These are phyloP conservation scores for Cytospora leucostoma DNA, from an alignment of 2,329 filamentous ascomycete species.

Conservation along the genomic window DNA sequence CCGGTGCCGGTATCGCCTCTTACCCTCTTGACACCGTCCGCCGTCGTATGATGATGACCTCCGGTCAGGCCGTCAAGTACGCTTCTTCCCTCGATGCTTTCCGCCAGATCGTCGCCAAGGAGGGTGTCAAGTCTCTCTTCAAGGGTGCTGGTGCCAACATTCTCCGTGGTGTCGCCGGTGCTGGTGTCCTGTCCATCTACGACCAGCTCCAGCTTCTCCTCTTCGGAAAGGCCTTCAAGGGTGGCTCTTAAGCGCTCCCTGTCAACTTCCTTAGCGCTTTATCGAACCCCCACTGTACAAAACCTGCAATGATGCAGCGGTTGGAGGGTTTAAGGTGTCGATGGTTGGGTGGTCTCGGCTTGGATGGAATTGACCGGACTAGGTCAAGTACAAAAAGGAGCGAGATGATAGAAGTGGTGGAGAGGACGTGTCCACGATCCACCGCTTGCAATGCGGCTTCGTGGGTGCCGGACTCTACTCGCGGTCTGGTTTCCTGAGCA, in stretches of 20 bases:
- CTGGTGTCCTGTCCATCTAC: conserved; percentile 99
- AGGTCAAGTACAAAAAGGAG: conserved; percentile 27
- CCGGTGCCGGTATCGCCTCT: conserved; percentile 99
- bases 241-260: conserved; percentile 45
- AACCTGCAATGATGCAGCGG: conserved; percentile 35
- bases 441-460: conserved; percentile 12
- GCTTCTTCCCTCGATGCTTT: conserved; percentile 92
- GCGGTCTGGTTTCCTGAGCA: conserved; percentile 28
- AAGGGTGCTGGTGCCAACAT: conserved; percentile 99
- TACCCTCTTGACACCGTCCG: conserved; percentile 99
- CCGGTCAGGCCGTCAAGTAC: conserved; percentile 99
- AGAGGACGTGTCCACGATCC: conserved; percentile 40
- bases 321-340: conserved; percentile 43
- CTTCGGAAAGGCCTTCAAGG: conserved; percentile 99
- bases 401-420: conserved; percentile 28
- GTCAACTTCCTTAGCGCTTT: conserved; percentile 28
- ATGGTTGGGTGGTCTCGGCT: conserved; percentile 26
- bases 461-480: conserved; percentile 15
- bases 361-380: conserved; percentile 33
- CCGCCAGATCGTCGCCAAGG: conserved; percentile 94
- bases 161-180: conserved; percentile 99
- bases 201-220: conserved; percentile 98
- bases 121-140: conserved; percentile 99
- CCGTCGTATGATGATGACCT: conserved; percentile 99
- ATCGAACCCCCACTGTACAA: conserved; percentile 48